Evolutionary conservation across 2,329 filamentous ascomycete genomes (phyloP).

Genomic region (Teratosphaeria gauchensis): DNA sequence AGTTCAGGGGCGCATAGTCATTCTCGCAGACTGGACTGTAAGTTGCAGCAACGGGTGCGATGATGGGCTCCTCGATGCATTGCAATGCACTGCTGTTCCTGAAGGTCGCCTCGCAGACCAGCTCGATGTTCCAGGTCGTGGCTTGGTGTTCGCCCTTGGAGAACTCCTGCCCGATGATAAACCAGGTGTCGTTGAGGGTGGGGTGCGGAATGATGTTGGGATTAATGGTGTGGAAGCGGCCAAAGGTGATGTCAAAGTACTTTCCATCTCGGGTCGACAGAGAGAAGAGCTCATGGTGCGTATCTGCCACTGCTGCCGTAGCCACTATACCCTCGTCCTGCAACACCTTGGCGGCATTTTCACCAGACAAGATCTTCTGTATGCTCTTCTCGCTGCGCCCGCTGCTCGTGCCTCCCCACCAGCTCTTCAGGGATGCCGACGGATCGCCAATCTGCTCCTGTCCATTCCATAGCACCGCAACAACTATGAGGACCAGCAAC

Average conservation of each 20-base stretch:
- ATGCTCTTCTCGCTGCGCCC: background rate
- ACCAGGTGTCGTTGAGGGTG: slow-evolving; percentile 36
- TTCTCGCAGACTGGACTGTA: slow-evolving; percentile 36
- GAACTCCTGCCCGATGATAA: slow-evolving; percentile 32
- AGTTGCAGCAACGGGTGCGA: slow-evolving; percentile 41
- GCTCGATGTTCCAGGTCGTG: slow-evolving; percentile 7
- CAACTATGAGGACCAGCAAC: background rate
- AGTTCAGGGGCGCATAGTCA: slow-evolving; percentile 33
- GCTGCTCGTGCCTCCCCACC: background rate
- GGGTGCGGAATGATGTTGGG: slow-evolving; percentile 52
- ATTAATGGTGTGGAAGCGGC: slow-evolving; percentile 36
- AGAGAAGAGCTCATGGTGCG: slow-evolving; percentile 34
- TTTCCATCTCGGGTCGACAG: slow-evolving; percentile 35
- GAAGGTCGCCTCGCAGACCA: slow-evolving; percentile 44
- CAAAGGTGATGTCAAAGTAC: slow-evolving; percentile 44
- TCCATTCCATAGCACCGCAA: background rate
- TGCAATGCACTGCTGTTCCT: slow-evolving; percentile 29
- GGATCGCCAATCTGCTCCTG: background rate
- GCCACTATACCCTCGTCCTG: background rate
- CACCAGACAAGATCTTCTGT: background rate
- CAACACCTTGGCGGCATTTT: background rate
- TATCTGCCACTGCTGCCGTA: background rate
- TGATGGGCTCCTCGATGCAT: slow-evolving; percentile 34
- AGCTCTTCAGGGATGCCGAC: background rate
- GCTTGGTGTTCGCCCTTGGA: slow-evolving; percentile 10